Base-by-base conservation (phyloP, 75 land plant species). In the Picea sitchensis region DNA sequence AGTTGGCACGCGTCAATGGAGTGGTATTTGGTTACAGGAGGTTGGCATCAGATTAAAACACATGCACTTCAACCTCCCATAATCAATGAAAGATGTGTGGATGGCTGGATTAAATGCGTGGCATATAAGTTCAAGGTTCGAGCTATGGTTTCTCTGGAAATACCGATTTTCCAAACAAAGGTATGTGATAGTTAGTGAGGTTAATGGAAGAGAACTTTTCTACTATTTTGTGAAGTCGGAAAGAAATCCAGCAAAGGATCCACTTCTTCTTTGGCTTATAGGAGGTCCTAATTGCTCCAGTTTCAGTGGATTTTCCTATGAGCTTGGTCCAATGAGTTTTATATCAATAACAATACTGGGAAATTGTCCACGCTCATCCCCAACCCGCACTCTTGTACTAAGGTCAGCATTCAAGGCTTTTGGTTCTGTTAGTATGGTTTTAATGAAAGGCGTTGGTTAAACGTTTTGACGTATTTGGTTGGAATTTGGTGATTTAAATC, bases 141-240 rank as follows among this genome's bases (percentile, higher is more conserved):
- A 26, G 26, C 26, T 26, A 26, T 26, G 26, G 26, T 26, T 26
- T 26, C 26, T 26, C 26, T 26, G 26, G 26, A 26, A 26, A 26
- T 26, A 26, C 26, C 26, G 26, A 26, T 26, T 26, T 26, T 26
- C 26, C 26, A 26, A 26, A 26, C 26, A 26, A 26, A 95, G 96
- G 83, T 92, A 96, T 85, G 85, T 94, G 75, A 86, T 87, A 0
- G 74, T 96, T 11, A 89, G 89, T 81, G 89, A 86, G 79, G 62
- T 32, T 4, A 82, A 82, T 84, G 86, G 88, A 21, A 61, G 78
- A 31, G 58, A 54, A 14, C 81, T 86, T 26, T 86, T 76, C 63
- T 86, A 83, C 44, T 86, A 86, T 61, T 86, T 86, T 59, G 86
- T 86, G 47, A 64, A 69, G 30, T 83, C 87, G 1, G 71, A 78